These are phyloP conservation scores for Sporisorium sorghi DNA, from an alignment of 1,284 basidiomycete genomes.

Conservation along the genomic window DNA sequence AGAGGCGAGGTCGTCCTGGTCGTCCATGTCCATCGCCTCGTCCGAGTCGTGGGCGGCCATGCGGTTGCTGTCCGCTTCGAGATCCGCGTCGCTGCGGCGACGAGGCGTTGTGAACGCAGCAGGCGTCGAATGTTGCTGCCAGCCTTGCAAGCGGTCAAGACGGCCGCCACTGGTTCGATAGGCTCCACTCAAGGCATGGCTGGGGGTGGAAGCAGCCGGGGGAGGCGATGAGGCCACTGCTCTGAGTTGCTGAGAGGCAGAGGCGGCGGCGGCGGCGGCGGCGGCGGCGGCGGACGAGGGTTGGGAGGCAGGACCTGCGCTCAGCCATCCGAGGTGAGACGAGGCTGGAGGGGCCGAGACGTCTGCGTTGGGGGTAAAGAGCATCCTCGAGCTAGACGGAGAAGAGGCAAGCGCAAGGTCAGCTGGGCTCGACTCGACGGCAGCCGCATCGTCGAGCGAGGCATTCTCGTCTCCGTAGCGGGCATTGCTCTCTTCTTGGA, in stretches of 20 bases:
- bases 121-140: constrained; percentile 27
- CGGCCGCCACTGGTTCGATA: constrained; percentile 31
- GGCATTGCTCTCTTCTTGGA: constrained; percentile 50
- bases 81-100: neutral
- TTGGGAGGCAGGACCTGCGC: constrained; percentile 32
- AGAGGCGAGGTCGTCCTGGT: constrained; percentile 19
- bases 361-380: constrained; percentile 11
- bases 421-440: neutral
- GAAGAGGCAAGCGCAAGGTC: constrained; percentile 4
- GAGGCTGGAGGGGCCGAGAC: constrained; percentile 9
- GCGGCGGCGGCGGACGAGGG: too few relatives aligned
- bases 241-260: constrained; percentile 8
- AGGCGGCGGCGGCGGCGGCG: neutral
- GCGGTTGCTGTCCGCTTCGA: neutral
- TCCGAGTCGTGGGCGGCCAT: constrained; percentile 19
- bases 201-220: constrained; percentile 3
- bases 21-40: constrained; percentile 51
- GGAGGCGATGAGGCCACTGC: constrained; percentile 8
- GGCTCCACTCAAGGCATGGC: constrained; percentile 28
- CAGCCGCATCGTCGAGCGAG: constrained; percentile 7
- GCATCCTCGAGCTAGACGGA: constrained; percentile 6
- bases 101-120: constrained; percentile 24
- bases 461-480: constrained; percentile 45
- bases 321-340: constrained; percentile 47
- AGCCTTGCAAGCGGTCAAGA: constrained; percentile 46